A percentile compares a stretch with the other conserved stretches of the same genome.
These are phyloP conservation scores for Phytophthora ohioensis DNA, from an alignment of 352 stramenopile species.

Conservation along the genomic window DNA sequence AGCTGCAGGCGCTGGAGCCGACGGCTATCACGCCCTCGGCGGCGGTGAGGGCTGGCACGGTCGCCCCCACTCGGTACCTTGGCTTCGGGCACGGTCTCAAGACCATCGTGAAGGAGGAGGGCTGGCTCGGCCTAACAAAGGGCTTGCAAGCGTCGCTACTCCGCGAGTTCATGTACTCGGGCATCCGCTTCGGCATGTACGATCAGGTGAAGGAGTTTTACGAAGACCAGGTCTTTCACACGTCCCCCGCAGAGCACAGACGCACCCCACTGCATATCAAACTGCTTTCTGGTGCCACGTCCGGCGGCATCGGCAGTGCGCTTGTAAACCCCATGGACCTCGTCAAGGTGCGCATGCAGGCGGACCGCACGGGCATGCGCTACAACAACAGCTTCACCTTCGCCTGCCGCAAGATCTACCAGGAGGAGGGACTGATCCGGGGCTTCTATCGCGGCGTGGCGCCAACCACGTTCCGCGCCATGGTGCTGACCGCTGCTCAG, in stretches of 20 bases:
- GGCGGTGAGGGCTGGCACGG: conserved; percentile 46
- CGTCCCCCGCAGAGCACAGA: conserved; percentile 38
- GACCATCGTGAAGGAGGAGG: conserved; percentile 70
- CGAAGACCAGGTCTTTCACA: conserved; percentile 59
- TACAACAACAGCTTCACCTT: conserved; percentile 74
- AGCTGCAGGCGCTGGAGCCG: conserved; percentile 61
- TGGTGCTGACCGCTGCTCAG: conserved; percentile 78
- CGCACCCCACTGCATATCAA: conserved; percentile 73
- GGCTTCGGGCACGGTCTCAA: conserved; percentile 66
- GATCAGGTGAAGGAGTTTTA: conserved; percentile 81
- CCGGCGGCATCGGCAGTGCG: conserved; percentile 66
- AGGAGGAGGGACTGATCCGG: conserved; percentile 64
- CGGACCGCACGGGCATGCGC: conserved; percentile 60
- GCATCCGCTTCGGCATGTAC: conserved; percentile 83
- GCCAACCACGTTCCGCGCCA: conserved; percentile 74
- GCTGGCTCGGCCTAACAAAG: conserved; percentile 60
- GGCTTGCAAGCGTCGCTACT: conserved; percentile 71
- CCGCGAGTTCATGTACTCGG: conserved; percentile 81
- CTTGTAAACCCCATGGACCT: conserved; percentile 86
- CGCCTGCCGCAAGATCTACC: conserved; percentile 71
- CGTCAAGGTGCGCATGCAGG: conserved; percentile 84
- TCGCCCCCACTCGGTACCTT: conserved; percentile 53
- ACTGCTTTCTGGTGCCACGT: conserved; percentile 67
- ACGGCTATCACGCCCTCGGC: conserved; percentile 30
- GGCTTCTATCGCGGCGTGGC: conserved; percentile 78